These are phyloP conservation scores for Epichloe typhina DNA, from an alignment of 2,329 filamentous ascomycete genomes.

Conservation along the genomic window DNA sequence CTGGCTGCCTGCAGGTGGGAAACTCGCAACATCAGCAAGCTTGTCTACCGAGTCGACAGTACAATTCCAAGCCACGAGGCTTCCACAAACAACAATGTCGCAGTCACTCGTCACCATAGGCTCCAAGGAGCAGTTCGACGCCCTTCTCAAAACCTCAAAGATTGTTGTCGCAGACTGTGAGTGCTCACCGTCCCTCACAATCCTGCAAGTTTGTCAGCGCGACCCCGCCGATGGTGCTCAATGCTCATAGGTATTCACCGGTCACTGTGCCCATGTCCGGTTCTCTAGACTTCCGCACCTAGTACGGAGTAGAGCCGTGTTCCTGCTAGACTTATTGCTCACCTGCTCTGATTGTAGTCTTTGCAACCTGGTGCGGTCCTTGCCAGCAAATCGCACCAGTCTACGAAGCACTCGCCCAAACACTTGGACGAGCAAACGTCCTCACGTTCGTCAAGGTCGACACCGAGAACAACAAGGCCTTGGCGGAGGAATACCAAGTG, in stretches of 20 bases:
- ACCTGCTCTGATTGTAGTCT: slow-evolving; percentile 44
- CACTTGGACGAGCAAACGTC: slow-evolving; percentile 55
- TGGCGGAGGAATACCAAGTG: slow-evolving; percentile 61
- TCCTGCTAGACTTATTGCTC: slow-evolving; percentile 7
- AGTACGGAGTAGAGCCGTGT: neutral
- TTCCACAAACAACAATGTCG: slow-evolving; percentile 15
- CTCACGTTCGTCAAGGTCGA: slow-evolving; percentile 85
- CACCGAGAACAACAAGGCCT: slow-evolving; percentile 60
- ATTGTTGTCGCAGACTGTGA: slow-evolving; percentile 84
- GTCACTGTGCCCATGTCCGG: neutral
- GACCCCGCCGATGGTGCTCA: neutral
- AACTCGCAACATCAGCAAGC: neutral
- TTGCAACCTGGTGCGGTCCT: slow-evolving; percentile 73
- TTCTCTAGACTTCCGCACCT: neutral
- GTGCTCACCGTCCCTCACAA: slow-evolving; percentile 21
- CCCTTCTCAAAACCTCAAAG: slow-evolving; percentile 55
- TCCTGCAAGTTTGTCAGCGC: neutral
- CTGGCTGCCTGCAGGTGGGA: neutral
- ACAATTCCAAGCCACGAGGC: neutral
- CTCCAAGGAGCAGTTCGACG: slow-evolving; percentile 50
- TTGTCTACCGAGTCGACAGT: neutral
- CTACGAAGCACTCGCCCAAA: slow-evolving; percentile 62
- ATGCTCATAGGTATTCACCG: neutral
- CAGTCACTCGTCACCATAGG: slow-evolving; percentile 19
- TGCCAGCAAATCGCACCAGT: slow-evolving; percentile 75